Base-by-base conservation (phyloP, 208 protist species). In the Novymonas esmeraldas region DNA sequence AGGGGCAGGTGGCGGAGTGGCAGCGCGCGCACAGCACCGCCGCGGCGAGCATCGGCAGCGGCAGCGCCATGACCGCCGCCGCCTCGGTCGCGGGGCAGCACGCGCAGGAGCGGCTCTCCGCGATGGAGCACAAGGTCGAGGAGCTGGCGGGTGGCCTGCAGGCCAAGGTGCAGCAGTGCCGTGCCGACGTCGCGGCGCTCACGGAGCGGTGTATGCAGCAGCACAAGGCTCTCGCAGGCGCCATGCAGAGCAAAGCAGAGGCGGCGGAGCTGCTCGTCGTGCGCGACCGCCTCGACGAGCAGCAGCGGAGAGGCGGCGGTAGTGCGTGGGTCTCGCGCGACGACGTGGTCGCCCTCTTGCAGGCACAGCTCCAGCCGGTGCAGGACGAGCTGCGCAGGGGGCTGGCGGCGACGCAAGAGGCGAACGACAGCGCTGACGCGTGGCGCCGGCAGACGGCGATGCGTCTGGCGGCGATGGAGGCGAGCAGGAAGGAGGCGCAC, bases 201-300 rank as follows among this genome's bases (percentile, higher is more conserved):
- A 29, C 67, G 28, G 61, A 79, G 20, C 68, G 64, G 9, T 42
- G 77, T 16, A 39, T 69, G 10, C 59, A 81, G 51, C 64, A 83
- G 22, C 64, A 59, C 6, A 56, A 76, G 3, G 52, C 67, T 20
- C 61, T 46, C 22, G 49, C 64, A 13, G 38, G 56, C 10, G 65
- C 81, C 57, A 50, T 76, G 14, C 57, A 77, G 18, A 45, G 39
- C 2, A 81, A 74, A 50, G 55, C 57, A 2, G 51, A 57, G 16
- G 70, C 66, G 3, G 62, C 58, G 3, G 64, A 66, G 6, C 5
- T 75, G 5, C 38, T 69, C 2, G 59, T 54, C 6, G 41, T 78
- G 24, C 26, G 52, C 2, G 61, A 79, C 20, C 49, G 51, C 29
- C 28, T 76, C 6, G 72, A 70, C 24, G 70, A 70, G 38, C 52